Conservation (phyloP, 2,329 filamentous ascomycete genomes). For the Xenosphaeropsis pyriputrescens region DNA sequence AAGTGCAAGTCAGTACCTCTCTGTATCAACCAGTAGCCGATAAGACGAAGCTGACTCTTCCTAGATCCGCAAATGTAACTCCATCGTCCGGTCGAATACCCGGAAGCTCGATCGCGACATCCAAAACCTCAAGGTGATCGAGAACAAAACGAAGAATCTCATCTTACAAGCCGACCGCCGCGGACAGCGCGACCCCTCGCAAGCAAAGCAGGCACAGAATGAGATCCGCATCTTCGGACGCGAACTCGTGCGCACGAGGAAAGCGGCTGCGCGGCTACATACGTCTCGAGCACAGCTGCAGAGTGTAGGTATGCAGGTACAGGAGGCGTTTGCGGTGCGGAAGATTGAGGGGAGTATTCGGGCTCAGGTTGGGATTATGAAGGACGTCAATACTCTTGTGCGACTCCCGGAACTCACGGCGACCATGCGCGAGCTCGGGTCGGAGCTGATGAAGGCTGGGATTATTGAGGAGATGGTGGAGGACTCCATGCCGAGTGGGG, state of each 20-base stretch:
- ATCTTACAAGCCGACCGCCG: slow-evolving; percentile 75
- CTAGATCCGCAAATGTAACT: slow-evolving; percentile 90
- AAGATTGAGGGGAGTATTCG: slow-evolving; percentile 91
- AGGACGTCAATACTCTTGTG: slow-evolving; percentile 81
- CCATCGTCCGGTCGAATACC: slow-evolving; percentile 75
- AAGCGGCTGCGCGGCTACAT: slow-evolving; percentile 56
- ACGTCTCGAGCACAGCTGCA: slow-evolving; percentile 86
- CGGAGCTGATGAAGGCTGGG: slow-evolving; percentile 84
- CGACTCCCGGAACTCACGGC: slow-evolving; percentile 72
- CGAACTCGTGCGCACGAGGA: slow-evolving; percentile 73
- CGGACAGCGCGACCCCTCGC: slow-evolving; percentile 64
- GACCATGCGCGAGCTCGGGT: slow-evolving; percentile 78
- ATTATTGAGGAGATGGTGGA: slow-evolving; percentile 97
- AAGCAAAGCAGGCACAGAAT: slow-evolving; percentile 61
- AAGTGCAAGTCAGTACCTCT: slow-evolving; percentile 58
- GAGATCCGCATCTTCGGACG: slow-evolving; percentile 82
- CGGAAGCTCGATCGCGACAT: slow-evolving; percentile 95
- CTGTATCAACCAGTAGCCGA: not conserved
- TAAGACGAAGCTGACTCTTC: slow-evolving; percentile 2
- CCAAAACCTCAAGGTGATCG: slow-evolving; percentile 58
- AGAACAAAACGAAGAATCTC: slow-evolving; percentile 70
- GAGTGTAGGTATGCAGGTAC: slow-evolving; percentile 94
- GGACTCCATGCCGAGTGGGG: slow-evolving; percentile 66
- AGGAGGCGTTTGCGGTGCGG: slow-evolving; percentile 85
- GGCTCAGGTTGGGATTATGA: slow-evolving; percentile 85